These are phyloP conservation scores for Turnera subulata DNA, from an alignment of 345 rosid species.

Conservation along the genomic window DNA sequence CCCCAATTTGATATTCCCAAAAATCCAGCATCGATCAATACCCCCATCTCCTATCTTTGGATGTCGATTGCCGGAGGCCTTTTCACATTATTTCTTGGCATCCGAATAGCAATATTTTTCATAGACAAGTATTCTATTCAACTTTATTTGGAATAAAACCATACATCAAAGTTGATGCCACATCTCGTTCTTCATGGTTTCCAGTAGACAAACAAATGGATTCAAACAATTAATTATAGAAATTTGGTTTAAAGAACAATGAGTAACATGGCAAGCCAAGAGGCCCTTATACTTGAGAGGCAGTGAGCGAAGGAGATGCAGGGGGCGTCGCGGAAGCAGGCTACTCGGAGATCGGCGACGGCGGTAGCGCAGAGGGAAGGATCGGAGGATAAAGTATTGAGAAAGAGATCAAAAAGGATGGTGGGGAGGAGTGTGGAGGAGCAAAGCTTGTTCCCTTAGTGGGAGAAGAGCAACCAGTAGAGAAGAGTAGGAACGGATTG, in stretches of 20 bases:
- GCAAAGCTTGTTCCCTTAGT: conserved; percentile 93
- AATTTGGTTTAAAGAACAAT: not conserved
- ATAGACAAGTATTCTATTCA: too few relatives aligned
- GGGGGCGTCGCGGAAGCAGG: conserved; percentile 81
- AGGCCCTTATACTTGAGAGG: conserved; percentile 96
- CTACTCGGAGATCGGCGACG: conserved; percentile 91
- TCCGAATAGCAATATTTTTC: too few relatives aligned
- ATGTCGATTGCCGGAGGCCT: conserved; percentile 71
- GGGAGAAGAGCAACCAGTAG: conserved; percentile 85
- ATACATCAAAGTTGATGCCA: too few relatives aligned
- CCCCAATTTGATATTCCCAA: conserved; percentile 83
- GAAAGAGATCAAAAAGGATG: conserved; percentile 85
- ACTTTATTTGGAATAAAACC: too few relatives aligned
- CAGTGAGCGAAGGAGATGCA: conserved; percentile 96
- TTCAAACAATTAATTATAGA: not conserved
- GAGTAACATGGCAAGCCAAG: conserved; percentile 76
- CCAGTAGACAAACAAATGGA: conserved; percentile 3
- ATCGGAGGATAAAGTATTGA: conserved; percentile 73
- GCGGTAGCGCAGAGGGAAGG: conserved; percentile 69
- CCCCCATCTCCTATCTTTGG: conserved; percentile 96
- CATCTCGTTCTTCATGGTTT: too few relatives aligned
- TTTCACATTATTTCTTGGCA: conserved; percentile 91
- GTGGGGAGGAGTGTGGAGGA: conserved; percentile 94
- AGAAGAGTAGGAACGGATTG: conserved; percentile 84
- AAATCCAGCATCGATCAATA: conserved; percentile 90